Conservation (phyloP, 805 yeast genomes). For the Metschnikowia orientalis region DNA sequence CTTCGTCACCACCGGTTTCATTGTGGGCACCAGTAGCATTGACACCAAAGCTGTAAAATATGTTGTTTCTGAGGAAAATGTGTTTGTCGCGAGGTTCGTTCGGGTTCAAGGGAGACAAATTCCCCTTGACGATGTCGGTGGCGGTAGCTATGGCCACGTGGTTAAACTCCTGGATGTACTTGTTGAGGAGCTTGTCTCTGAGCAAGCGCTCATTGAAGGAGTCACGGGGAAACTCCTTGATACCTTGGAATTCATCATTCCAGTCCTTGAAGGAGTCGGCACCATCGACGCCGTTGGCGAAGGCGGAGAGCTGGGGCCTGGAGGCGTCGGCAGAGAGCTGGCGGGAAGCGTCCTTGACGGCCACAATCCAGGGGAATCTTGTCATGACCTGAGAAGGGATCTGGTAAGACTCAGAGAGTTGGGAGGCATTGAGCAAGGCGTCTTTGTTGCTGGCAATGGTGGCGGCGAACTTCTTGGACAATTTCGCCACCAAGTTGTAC, state of each 20-base stretch:
- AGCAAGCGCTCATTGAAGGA: constrained; percentile 62
- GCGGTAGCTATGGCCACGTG: constrained; percentile 77
- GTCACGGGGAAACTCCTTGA: constrained; percentile 63
- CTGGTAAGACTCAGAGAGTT: constrained; percentile 52
- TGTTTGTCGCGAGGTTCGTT: constrained; percentile 56
- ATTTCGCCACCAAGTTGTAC: constrained; percentile 52
- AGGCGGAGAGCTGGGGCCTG: constrained; percentile 52
- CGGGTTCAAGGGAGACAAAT: constrained; percentile 76
- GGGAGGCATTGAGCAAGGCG: constrained; percentile 32
- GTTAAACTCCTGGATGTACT: constrained; percentile 72
- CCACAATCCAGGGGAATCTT: constrained; percentile 76
- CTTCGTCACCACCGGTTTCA: constrained; percentile 73
- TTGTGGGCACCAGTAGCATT: constrained; percentile 61
- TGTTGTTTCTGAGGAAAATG: constrained; percentile 74
- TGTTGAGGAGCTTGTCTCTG: constrained; percentile 71
- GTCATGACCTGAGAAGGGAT: constrained; percentile 59
- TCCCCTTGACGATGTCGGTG: constrained; percentile 66
- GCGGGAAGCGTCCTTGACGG: constrained; percentile 17
- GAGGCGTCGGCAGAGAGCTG: constrained; percentile 49
- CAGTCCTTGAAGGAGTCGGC: constrained; percentile 65
- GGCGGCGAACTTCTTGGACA: constrained; percentile 59
- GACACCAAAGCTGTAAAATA: constrained; percentile 78
- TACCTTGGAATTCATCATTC: constrained; percentile 86
- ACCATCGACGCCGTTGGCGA: constrained; percentile 57
- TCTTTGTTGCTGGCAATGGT: constrained; percentile 51